Percentiles rank a stretch among this genome's conserved stretches.
Conservation (phyloP, 805 yeast genomes). For the Yamadazyma paraphyllophila region DNA sequence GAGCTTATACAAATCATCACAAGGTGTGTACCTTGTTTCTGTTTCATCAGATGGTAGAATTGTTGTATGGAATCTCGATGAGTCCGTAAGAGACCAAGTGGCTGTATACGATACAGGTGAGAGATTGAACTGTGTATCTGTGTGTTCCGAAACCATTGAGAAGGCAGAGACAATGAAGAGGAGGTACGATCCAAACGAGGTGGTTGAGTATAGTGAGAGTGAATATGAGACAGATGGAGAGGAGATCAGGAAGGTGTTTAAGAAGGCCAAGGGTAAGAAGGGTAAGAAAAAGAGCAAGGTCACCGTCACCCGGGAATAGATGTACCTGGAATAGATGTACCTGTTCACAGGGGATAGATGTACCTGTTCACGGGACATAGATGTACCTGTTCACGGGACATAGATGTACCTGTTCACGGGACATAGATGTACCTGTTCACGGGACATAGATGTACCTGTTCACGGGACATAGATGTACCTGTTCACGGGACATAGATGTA, state of each 20-base stretch:
- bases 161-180: slow-evolving; percentile 67
- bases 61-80: slow-evolving; percentile 75
- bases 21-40: slow-evolving; percentile 59
- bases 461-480: too few relatives aligned
- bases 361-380: too few relatives aligned
- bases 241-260: slow-evolving; percentile 57
- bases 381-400: too few relatives aligned
- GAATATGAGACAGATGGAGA: slow-evolving; percentile 78
- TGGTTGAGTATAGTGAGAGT: slow-evolving; percentile 48
- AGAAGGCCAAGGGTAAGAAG: slow-evolving; percentile 45
- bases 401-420: too few relatives aligned
- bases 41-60: slow-evolving; percentile 92
- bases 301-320: slow-evolving; percentile 54
- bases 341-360: too few relatives aligned
- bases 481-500: too few relatives aligned
- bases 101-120: slow-evolving; percentile 92
- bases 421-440: too few relatives aligned
- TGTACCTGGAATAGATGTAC: background rate
- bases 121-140: slow-evolving; percentile 80
- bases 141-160: slow-evolving; percentile 77
- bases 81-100: slow-evolving; percentile 64
- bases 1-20: slow-evolving; percentile 44
- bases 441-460: too few relatives aligned
- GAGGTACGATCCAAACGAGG: slow-evolving; percentile 36
- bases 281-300: slow-evolving; percentile 31